phyloP scores from a whole-genome alignment of 306 rosid genomes.

The Vigna radiata region DNA sequence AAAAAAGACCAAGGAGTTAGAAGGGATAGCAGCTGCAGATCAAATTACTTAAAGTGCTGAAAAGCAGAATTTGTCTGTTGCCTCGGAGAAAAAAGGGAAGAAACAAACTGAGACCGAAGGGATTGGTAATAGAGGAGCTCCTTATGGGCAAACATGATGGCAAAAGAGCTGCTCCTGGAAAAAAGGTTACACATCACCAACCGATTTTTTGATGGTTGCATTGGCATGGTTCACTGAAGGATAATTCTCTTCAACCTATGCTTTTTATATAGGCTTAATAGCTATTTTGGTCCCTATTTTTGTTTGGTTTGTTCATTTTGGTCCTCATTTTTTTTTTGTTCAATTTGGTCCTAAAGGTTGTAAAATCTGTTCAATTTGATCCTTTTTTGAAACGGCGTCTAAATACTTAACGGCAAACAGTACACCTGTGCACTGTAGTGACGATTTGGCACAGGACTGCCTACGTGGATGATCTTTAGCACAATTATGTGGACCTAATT shows the following conservation, averaged over 20 bases:
- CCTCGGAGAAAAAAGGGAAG: constrained; percentile 49
- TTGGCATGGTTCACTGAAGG: not conserved
- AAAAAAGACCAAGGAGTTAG: constrained; percentile 59
- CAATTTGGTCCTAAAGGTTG: no score
- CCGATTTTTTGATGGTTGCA: constrained; percentile 27
- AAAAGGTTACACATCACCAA: constrained; percentile 53
- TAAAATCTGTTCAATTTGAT: no score
- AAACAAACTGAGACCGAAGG: constrained; percentile 64
- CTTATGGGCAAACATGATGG: constrained; percentile 97
- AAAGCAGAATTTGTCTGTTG: constrained; percentile 49
- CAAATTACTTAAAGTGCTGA: constrained; percentile 49
- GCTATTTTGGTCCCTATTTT: no score
- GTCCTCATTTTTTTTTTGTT: no score
- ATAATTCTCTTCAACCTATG: constrained; percentile 1
- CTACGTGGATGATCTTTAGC: no score
- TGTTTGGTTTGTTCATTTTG: no score
- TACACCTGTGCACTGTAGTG: no score
- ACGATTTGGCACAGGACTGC: no score
- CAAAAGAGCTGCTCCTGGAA: constrained; percentile 82
- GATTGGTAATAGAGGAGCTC: constrained; percentile 83
- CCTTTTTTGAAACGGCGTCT: no score
- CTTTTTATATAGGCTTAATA: not conserved
- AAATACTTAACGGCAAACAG: no score
- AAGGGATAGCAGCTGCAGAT: constrained; percentile 47
- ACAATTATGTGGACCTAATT: no score